Evolutionary conservation across 345 rosid species (phyloP).

Genomic region (Aethionema arabicum): DNA sequence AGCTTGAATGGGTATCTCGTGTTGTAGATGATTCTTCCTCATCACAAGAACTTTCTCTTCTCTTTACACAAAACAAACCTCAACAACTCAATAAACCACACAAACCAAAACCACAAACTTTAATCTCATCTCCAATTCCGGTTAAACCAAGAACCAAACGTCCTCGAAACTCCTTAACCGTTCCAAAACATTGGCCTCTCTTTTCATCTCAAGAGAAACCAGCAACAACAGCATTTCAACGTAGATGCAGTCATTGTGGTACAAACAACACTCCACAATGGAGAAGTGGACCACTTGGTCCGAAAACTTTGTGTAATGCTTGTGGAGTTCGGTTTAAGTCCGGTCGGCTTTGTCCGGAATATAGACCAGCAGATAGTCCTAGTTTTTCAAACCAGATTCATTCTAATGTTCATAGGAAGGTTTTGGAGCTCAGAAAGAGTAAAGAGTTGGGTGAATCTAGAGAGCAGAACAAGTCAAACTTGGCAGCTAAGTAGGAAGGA

Average conservation of each 20-base stretch:
- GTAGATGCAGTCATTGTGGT: slow-evolving; percentile 95
- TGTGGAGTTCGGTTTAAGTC: slow-evolving; percentile 96
- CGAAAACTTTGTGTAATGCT: slow-evolving; percentile 96
- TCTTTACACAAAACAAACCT: slow-evolving; percentile 39
- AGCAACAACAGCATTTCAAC: slow-evolving; percentile 41
- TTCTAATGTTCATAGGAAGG: slow-evolving; percentile 94
- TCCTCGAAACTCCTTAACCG: slow-evolving; percentile 52
- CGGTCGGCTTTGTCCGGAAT: slow-evolving; percentile 91
- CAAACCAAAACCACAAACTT: slow-evolving; percentile 42
- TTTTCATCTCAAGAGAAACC: slow-evolving; percentile 38
- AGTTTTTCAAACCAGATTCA: slow-evolving; percentile 76
- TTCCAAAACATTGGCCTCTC: slow-evolving; percentile 58
- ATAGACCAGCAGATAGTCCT: slow-evolving; percentile 97
- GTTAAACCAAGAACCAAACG: slow-evolving; percentile 63
- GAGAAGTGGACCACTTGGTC: slow-evolving; percentile 99
- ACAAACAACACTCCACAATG: slow-evolving; percentile 94
- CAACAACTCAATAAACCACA: slow-evolving; percentile 45
- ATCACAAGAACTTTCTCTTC: slow-evolving; percentile 66
- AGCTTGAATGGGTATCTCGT: slow-evolving; percentile 88
- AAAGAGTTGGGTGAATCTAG: slow-evolving; percentile 33
- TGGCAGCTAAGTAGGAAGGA: slow-evolving; percentile 32
- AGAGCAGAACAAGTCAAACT: slow-evolving; percentile 38
- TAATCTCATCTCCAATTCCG: slow-evolving; percentile 43
- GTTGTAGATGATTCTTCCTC: slow-evolving; percentile 86
- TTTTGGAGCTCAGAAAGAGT: slow-evolving; percentile 78